Evolutionary conservation across 225 moss, liverwort and hornwort species (phyloP).

Genomic region (Neckera pumila): DNA sequence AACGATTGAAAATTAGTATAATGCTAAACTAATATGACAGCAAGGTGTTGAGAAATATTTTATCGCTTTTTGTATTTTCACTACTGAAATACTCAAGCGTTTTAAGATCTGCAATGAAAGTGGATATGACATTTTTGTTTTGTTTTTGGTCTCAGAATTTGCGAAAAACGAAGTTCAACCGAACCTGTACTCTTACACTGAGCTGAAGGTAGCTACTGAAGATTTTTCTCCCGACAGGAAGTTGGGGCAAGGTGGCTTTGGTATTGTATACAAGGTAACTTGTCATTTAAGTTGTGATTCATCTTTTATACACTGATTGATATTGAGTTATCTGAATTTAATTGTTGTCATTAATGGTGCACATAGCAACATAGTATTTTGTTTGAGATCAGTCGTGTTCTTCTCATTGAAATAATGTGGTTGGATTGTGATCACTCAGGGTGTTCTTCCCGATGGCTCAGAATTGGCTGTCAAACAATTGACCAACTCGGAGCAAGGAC

Average conservation of each 20-base stretch:
- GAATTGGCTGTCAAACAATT: slow-evolving; percentile 48
- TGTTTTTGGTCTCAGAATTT: slow-evolving; percentile 11
- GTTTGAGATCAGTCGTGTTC: not conserved
- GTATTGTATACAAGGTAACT: slow-evolving; percentile 35
- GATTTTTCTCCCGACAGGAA: slow-evolving; percentile 28
- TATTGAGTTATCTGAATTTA: not conserved
- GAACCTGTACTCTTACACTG: slow-evolving; percentile 22
- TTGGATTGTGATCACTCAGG: slow-evolving; percentile 16
- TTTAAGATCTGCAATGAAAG: not conserved
- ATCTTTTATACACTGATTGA: not conserved
- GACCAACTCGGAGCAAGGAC: slow-evolving; percentile 19
- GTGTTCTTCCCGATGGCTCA: slow-evolving; percentile 24
- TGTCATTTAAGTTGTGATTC: not conserved
- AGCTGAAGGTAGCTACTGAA: slow-evolving; percentile 27
- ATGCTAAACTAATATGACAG: not conserved
- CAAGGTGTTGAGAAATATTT: not conserved
- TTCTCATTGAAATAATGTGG: not conserved
- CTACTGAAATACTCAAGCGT: not conserved
- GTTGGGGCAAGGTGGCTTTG: slow-evolving; percentile 42
- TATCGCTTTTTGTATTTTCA: not conserved
- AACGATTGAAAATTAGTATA: not conserved
- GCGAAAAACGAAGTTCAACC: slow-evolving; percentile 20
- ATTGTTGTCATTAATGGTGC: no score
- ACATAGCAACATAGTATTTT: not conserved
- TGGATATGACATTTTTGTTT: not conserved